phyloP scores from a whole-genome alignment of 1,284 basidiomycete species.

The Pyrrhoderma noxium region DNA sequence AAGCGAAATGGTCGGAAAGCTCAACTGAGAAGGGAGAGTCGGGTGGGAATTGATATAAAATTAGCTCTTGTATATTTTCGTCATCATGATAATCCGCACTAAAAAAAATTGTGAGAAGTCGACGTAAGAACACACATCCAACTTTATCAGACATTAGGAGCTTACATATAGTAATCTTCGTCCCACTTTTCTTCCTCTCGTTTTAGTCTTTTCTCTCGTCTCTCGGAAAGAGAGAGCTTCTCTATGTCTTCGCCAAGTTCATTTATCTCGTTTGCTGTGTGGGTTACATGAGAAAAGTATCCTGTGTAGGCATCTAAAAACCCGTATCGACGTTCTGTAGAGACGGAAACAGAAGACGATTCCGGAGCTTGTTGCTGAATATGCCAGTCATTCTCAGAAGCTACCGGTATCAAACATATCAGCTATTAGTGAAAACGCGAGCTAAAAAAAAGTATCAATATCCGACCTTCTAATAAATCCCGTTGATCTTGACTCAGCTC shows the following conservation, averaged over 20 bases:
- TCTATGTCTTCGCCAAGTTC: constrained; percentile 67
- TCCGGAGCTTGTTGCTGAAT: constrained; percentile 45
- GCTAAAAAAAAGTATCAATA: constrained; percentile 11
- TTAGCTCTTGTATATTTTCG: constrained; percentile 60
- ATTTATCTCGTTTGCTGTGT: constrained; percentile 72
- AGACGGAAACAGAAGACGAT: constrained; percentile 32
- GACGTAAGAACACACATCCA: constrained; percentile 1
- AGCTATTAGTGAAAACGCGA: constrained; percentile 2
- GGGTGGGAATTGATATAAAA: constrained; percentile 52
- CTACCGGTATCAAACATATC: constrained; percentile 30
- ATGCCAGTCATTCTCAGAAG: constrained; percentile 71
- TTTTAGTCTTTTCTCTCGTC: constrained; percentile 40
- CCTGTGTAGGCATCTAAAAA: constrained; percentile 67
- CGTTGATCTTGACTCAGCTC: constrained; percentile 36
- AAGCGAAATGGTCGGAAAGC: constrained; percentile 35
- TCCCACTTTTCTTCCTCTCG: constrained; percentile 74
- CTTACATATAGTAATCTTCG: constrained; percentile 74
- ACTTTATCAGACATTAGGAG: constrained; percentile 1
- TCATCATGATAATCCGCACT: constrained; percentile 77
- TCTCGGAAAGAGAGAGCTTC: constrained; percentile 34
- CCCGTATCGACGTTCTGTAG: constrained; percentile 50
- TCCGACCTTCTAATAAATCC: constrained; percentile 53
- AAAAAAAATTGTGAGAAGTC: neutral
- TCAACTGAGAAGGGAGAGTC: constrained; percentile 25
- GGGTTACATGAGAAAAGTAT: constrained; percentile 62